phyloP scores from a whole-genome alignment of 2,329 filamentous ascomycete genomes.

The Neurospora sp. region DNA sequence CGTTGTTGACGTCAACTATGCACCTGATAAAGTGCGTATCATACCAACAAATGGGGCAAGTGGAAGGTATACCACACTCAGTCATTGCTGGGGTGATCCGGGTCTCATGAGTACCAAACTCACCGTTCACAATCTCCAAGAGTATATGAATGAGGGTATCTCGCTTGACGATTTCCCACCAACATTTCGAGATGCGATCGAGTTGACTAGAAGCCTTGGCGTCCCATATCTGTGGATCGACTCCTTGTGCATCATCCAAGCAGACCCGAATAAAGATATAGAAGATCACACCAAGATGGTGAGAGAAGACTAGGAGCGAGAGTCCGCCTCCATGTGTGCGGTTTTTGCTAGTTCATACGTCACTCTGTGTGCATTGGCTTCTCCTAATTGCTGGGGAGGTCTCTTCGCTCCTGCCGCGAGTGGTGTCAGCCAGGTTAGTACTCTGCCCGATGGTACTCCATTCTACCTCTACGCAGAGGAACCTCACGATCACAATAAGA shows the following conservation, averaged over 20 bases:
- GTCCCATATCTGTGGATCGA: slow-evolving; percentile 3
- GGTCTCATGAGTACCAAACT: not conserved
- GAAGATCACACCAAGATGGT: not conserved
- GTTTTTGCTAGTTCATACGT: not conserved
- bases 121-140: not conserved
- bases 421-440: not conserved
- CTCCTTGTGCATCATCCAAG: not conserved
- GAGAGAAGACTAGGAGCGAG: not conserved
- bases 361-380: not conserved
- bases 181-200: slow-evolving; percentile 2
- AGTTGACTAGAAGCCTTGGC: not conserved
- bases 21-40: not conserved
- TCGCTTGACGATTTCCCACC: not conserved
- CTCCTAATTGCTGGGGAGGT: not conserved
- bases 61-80: not conserved
- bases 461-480: not conserved
- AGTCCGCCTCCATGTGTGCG: not conserved
- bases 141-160: not conserved
- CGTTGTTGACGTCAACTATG: not conserved
- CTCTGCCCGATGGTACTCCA: not conserved
- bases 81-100: not conserved
- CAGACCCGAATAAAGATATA: not conserved
- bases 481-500: too few species aligned
- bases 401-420: not conserved
- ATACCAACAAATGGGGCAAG: not conserved